phyloP scores from a whole-genome alignment of 441 rosid species.

The Brassica balearica region DNA sequence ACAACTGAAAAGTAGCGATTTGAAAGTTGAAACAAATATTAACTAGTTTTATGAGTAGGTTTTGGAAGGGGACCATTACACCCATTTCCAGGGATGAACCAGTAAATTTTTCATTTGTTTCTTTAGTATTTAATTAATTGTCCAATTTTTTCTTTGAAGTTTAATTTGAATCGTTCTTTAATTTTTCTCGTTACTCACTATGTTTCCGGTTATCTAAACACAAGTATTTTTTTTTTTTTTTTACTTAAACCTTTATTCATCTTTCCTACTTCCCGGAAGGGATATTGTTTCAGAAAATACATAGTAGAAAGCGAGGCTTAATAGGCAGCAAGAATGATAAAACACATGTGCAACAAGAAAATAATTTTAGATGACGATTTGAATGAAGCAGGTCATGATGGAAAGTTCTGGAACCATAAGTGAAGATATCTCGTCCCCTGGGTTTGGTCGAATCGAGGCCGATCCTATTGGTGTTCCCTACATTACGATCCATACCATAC shows the following conservation, averaged over 20 bases:
- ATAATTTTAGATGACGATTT: too few relatives aligned
- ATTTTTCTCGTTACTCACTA: constrained; percentile 5
- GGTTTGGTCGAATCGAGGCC: not conserved
- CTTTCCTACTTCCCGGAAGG: too few relatives aligned
- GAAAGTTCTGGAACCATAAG: not conserved
- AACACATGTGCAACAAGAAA: too few relatives aligned
- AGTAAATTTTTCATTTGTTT: constrained; percentile 31
- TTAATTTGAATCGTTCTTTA: not conserved
- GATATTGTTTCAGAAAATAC: too few relatives aligned
- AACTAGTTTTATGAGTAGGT: constrained; percentile 10
- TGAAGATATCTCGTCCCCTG: not conserved
- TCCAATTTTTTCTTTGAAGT: not conserved
- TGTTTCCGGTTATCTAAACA: constrained; percentile 18
- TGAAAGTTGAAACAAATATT: not conserved
- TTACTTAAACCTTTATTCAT: too few relatives aligned
- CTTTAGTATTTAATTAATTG: constrained; percentile 13
- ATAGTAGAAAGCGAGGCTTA: too few relatives aligned
- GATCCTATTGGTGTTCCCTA: not conserved
- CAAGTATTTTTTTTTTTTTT: not conserved
- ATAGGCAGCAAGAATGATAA: too few relatives aligned
- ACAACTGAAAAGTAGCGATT: not conserved
- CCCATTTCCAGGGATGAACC: constrained; percentile 40
- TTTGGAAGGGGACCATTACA: constrained; percentile 42
- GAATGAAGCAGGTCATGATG: too few relatives aligned
- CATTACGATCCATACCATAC: not conserved